Percentiles rank a stretch among this genome's conserved stretches.
Conservation (phyloP, 2,329 filamentous ascomycete species). For the Lachnellula cervina region DNA sequence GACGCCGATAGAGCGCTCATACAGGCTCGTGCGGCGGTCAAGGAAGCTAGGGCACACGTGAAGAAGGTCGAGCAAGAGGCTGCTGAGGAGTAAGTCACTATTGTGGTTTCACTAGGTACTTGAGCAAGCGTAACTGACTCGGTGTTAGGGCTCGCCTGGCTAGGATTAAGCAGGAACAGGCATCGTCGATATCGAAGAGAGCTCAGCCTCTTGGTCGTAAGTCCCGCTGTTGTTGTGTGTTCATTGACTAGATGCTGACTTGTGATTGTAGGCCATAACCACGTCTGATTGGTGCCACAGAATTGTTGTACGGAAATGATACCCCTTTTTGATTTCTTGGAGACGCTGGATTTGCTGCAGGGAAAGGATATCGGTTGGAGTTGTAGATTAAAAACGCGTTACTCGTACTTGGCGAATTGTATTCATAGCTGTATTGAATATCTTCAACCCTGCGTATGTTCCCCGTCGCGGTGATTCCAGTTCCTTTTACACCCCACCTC, state of each 20-base stretch:
- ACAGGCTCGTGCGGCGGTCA: constrained; percentile 52
- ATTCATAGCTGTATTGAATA: no score
- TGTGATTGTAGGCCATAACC: neutral
- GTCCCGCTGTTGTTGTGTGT: constrained; percentile 31
- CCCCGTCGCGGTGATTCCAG: no score
- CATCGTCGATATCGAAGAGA: constrained; percentile 60
- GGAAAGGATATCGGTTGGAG: no score
- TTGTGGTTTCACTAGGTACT: neutral
- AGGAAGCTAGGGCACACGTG: constrained; percentile 59
- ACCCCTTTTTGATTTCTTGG: no score
- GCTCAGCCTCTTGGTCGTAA: constrained; percentile 65
- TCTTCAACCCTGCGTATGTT: no score
- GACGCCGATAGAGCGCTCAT: constrained; percentile 61
- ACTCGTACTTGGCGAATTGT: no score
- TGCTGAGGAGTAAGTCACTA: constrained; percentile 44
- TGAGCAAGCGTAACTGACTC: neutral
- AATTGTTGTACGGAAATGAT: no score
- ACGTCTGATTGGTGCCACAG: neutral
- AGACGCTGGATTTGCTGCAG: no score
- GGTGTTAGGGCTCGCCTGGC: constrained; percentile 46
- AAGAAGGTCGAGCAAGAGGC: constrained; percentile 61
- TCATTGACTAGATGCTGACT: neutral
- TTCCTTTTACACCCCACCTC: no score
- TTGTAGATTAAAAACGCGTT: no score
- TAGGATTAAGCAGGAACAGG: constrained; percentile 64